Evolutionary conservation across 495 filamentous ascomycete species (phyloP).

Genomic region (Annulohypoxylon maeteangense): DNA sequence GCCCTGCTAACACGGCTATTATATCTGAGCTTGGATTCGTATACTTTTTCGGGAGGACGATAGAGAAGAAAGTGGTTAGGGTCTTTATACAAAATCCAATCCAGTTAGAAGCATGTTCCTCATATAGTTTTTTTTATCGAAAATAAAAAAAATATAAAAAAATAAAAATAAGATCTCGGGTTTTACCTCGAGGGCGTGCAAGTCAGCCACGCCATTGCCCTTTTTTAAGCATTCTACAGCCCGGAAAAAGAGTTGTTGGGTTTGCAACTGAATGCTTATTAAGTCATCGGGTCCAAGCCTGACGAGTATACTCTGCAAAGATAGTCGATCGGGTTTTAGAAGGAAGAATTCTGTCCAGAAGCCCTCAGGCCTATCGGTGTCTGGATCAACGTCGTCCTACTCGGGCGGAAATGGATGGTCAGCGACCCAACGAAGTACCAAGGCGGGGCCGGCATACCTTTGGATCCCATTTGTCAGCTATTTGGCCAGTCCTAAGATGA

Average conservation of each 20-base stretch:
- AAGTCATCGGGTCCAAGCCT: constrained; percentile 76
- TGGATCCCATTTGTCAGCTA: constrained; percentile 41
- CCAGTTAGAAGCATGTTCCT: constrained; percentile 26
- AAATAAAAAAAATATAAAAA: no score
- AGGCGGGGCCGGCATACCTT: constrained; percentile 42
- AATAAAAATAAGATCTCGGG: constrained; percentile 13
- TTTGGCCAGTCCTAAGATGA: constrained; percentile 31
- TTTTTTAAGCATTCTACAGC: constrained; percentile 75
- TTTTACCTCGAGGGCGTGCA: constrained; percentile 86
- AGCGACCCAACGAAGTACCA: constrained; percentile 2
- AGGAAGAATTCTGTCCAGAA: constrained; percentile 98
- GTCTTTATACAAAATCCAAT: constrained; percentile 67
- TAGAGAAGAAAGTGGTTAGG: constrained; percentile 85
- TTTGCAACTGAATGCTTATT: constrained; percentile 76
- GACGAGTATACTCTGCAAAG: constrained; percentile 73
- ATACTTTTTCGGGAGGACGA: constrained; percentile 86
- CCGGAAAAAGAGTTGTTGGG: constrained; percentile 78
- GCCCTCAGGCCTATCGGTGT: constrained; percentile 76
- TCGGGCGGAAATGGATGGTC: constrained; percentile 17
- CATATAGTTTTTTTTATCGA: neutral
- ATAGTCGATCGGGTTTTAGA: constrained; percentile 75
- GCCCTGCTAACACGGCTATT: constrained; percentile 86
- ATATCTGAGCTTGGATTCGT: constrained; percentile 96
- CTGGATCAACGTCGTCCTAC: constrained; percentile 66
- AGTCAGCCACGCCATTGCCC: constrained; percentile 69